Evolutionary conservation across 78 protist genomes (phyloP).

Genomic region (Bigelowiella natans): DNA sequence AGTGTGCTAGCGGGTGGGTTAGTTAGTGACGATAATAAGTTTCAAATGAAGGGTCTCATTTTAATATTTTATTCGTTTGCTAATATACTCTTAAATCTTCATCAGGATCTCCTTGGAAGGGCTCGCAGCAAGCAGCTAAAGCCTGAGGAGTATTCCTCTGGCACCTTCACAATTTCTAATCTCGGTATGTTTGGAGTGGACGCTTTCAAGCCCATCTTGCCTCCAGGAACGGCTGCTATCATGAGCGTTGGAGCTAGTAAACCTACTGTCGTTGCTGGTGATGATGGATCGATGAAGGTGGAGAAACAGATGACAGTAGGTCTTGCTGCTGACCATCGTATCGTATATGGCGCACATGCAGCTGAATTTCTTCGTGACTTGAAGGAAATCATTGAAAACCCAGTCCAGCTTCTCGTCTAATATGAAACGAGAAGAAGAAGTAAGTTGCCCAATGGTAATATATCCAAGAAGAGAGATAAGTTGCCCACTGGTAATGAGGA

Average conservation of each 20-base stretch:
- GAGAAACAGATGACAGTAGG: slow-evolving; percentile 27
- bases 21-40: too few species aligned
- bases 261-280: slow-evolving; percentile 2
- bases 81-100: neutral
- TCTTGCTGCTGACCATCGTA: slow-evolving; percentile 27
- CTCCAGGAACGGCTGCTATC: slow-evolving; percentile 20
- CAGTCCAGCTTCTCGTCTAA: neutral
- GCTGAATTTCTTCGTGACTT: slow-evolving; percentile 26
- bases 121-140: neutral
- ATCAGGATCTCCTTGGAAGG: neutral
- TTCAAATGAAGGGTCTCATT: too few species aligned
- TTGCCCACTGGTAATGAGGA: too few species aligned
- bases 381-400: neutral
- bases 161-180: slow-evolving; percentile 22
- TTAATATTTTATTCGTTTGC: too few species aligned
- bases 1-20: too few species aligned
- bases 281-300: slow-evolving; percentile 6
- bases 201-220: slow-evolving; percentile 13
- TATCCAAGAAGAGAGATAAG: too few species aligned
- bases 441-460: too few species aligned
- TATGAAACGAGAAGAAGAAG: too few species aligned
- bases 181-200: slow-evolving; percentile 30
- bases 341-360: slow-evolving; percentile 38
- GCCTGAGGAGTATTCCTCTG: slow-evolving; percentile 12
- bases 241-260: neutral